Conservation (phyloP, 305 asterid species). For the Rubia tinctorum region DNA sequence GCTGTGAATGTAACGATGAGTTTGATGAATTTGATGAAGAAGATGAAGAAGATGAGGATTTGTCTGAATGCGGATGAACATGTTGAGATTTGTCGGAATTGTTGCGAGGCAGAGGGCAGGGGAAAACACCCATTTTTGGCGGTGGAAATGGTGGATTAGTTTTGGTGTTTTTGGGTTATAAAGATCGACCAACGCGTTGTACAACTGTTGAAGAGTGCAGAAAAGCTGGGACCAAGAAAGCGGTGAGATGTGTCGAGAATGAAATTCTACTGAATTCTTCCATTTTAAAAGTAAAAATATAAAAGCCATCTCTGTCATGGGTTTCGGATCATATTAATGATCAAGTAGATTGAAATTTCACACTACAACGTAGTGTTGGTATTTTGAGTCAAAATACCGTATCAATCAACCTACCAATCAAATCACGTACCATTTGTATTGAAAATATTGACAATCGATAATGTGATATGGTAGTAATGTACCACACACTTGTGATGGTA, state of each 20-base stretch:
- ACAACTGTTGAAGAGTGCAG: conserved; percentile 7
- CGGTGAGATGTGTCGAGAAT: background rate
- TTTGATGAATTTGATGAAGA: conserved; percentile 37
- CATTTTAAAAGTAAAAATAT: background rate
- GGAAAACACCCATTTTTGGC: conserved; percentile 35
- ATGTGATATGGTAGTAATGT: no score
- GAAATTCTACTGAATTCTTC: background rate
- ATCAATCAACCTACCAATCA: no score
- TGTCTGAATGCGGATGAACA: conserved; percentile 22
- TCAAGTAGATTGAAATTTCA: no score
- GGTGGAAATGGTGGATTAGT: background rate
- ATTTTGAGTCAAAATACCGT: no score
- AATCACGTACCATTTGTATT: no score
- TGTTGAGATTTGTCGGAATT: conserved; percentile 28
- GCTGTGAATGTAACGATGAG: conserved; percentile 55
- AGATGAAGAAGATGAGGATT: conserved; percentile 40
- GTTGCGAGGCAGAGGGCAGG: conserved; percentile 28
- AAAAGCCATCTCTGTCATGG: no score
- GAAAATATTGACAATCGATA: no score
- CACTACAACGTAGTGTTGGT: no score
- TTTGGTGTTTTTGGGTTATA: conserved; percentile 8
- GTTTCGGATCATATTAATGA: no score
- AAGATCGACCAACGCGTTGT: conserved; percentile 19
- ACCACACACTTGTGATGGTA: no score
- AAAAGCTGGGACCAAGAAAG: background rate